Evolutionary conservation across 2,329 filamentous ascomycete genomes (phyloP).

Genomic region (Sclerotinia borealis): DNA sequence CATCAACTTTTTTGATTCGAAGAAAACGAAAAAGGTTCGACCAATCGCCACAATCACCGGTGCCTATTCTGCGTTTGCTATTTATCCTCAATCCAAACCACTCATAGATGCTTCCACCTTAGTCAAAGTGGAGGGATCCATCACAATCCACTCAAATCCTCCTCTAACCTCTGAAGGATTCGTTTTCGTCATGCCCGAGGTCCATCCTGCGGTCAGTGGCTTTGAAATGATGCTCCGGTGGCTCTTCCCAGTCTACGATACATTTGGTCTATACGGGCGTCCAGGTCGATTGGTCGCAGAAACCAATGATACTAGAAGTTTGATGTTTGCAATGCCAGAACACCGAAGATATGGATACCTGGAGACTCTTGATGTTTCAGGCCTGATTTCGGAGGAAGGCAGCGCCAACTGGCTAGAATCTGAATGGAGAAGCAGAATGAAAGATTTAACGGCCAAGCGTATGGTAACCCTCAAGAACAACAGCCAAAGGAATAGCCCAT

Average conservation of each 20-base stretch:
- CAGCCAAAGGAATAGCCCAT: conserved; percentile 36
- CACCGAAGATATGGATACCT: conserved; percentile 84
- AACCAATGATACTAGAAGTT: conserved; percentile 74
- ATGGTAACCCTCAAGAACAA: conserved; percentile 58
- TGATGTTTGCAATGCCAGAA: conserved; percentile 98
- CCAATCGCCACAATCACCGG: conserved; percentile 91
- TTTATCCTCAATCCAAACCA: conserved; percentile 91
- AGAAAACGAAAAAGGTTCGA: conserved; percentile 81
- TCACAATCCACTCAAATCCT: conserved; percentile 77
- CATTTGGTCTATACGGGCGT: conserved; percentile 84
- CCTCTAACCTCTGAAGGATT: conserved; percentile 82
- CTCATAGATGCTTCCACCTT: conserved; percentile 92
- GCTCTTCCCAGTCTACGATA: conserved; percentile 90
- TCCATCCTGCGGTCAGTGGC: conserved; percentile 82
- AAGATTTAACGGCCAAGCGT: conserved; percentile 76
- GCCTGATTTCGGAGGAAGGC: conserved; percentile 70
- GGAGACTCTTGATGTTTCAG: conserved; percentile 78
- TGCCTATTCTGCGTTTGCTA: conserved; percentile 86
- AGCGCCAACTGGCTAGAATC: conserved; percentile 75
- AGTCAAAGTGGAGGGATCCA: conserved; percentile 86
- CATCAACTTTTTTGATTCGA: conserved; percentile 90
- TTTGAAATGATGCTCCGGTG: conserved; percentile 94
- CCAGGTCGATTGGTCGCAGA: conserved; percentile 83
- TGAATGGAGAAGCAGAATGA: conserved; percentile 84
- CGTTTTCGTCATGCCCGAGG: conserved; percentile 96